Conservation (phyloP, 1,284 basidiomycete species). For the Ustilago loliicola region DNA sequence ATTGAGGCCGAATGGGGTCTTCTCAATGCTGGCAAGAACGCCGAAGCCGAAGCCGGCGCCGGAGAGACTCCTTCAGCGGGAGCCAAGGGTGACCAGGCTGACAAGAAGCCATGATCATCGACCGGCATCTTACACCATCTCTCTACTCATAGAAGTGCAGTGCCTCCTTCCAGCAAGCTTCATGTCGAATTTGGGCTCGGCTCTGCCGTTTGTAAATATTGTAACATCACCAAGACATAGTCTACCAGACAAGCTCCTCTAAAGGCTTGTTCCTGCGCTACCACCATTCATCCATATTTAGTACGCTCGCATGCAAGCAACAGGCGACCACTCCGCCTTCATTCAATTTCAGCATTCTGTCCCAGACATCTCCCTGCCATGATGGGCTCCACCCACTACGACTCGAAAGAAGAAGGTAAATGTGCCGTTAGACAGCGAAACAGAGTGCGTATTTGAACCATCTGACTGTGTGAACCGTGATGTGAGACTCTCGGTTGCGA, state of each 20-base stretch:
- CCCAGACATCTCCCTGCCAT: not conserved
- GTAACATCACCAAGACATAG: slow-evolving; percentile 25
- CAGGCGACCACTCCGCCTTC: not conserved
- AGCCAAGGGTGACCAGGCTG: slow-evolving; percentile 24
- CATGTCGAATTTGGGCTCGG: not conserved
- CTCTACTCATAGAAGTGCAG: slow-evolving; percentile 6
- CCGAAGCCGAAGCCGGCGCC: slow-evolving; percentile 22
- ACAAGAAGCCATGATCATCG: slow-evolving; percentile 27
- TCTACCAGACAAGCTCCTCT: not conserved
- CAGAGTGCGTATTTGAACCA: not conserved
- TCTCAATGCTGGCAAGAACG: slow-evolving; percentile 40
- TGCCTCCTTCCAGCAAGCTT: not conserved
- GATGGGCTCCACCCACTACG: not conserved
- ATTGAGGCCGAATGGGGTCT: slow-evolving; percentile 82
- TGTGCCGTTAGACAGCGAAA: too few species aligned
- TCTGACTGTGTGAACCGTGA: too few species aligned
- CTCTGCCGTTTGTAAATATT: slow-evolving; percentile 29
- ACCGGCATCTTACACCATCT: not conserved
- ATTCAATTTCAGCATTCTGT: not conserved
- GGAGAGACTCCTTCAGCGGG: slow-evolving; percentile 17
- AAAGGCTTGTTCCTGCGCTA: not conserved
- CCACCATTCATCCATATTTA: slow-evolving; percentile 24
- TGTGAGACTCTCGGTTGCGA: too few species aligned
- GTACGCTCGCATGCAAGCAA: slow-evolving; percentile 7
- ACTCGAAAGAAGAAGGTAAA: not conserved